Percentiles rank a stretch among this genome's conserved stretches.
Conservation (phyloP, 495 filamentous ascomycete genomes). For the Penicillium soppii region DNA sequence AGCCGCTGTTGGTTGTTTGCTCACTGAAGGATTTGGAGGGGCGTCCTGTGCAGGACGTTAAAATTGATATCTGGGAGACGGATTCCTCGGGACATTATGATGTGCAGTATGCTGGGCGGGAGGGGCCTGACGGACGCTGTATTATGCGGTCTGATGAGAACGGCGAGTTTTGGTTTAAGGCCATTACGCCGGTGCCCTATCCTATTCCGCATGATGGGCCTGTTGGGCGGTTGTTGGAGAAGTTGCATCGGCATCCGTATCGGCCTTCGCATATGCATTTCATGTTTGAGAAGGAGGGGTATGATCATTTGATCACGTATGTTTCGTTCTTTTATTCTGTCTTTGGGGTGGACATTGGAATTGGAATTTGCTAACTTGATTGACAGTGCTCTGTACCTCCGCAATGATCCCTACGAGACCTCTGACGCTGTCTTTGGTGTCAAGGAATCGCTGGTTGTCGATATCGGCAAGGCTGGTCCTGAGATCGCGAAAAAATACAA, state of each 20-base stretch:
- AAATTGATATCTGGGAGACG: conserved; percentile 93
- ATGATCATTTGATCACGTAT: conserved; percentile 83
- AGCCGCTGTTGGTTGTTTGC: conserved; percentile 74
- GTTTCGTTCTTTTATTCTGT: conserved; percentile 38
- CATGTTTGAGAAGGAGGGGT: conserved; percentile 86
- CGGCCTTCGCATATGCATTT: conserved; percentile 91
- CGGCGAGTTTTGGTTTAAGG: conserved; percentile 86
- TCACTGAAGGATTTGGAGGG: conserved; percentile 69
- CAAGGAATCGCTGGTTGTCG: conserved; percentile 77
- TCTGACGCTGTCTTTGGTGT: conserved; percentile 94
- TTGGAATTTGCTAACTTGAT: not conserved
- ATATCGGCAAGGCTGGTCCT: conserved; percentile 62
- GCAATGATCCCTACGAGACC: conserved; percentile 83
- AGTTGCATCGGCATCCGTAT: conserved; percentile 73
- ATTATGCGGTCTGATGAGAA: conserved; percentile 69
- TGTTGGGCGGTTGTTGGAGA: conserved; percentile 72
- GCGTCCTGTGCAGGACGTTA: conserved; percentile 64
- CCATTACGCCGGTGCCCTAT: conserved; percentile 84
- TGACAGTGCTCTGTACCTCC: conserved; percentile 71
- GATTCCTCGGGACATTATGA: conserved; percentile 87
- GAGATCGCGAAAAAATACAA: conserved; percentile 59
- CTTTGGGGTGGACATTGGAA: not conserved
- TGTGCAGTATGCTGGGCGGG: conserved; percentile 72
- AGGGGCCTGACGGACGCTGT: conserved; percentile 76
- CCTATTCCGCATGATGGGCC: conserved; percentile 90